These are phyloP conservation scores for Naganishia kalamii DNA, from an alignment of 768 basidiomycete genomes.

Conservation along the genomic window DNA sequence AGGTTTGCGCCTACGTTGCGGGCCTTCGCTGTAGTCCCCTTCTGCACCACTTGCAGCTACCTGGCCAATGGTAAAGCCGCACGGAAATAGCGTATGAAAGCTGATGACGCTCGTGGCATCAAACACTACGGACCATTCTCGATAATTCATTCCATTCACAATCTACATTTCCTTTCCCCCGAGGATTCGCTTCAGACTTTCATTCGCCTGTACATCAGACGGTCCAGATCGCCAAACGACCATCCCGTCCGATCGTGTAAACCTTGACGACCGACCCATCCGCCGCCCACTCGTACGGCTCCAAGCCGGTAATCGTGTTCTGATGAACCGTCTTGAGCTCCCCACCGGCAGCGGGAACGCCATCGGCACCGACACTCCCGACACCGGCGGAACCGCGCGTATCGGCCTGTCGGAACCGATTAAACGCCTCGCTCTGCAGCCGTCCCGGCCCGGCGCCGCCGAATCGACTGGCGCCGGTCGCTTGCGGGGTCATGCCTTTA, in stretches of 20 bases:
- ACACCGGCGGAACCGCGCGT: slow-evolving; percentile 55
- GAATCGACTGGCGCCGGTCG: slow-evolving; percentile 45
- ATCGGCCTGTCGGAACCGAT: slow-evolving; percentile 87
- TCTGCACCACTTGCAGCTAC: too few species aligned
- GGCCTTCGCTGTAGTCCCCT: too few species aligned
- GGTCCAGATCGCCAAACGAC: slow-evolving; percentile 79
- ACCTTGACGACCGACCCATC: slow-evolving; percentile 64
- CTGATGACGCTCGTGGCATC: too few species aligned
- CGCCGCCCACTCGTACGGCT: slow-evolving; percentile 60
- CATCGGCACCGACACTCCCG: slow-evolving; percentile 36
- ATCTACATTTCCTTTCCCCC: too few species aligned
- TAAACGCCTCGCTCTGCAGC: slow-evolving; percentile 87
- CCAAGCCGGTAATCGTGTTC: slow-evolving; percentile 92
- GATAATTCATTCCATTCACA: too few species aligned
- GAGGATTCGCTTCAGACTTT: too few species aligned
- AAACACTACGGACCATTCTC: too few species aligned
- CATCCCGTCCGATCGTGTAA: slow-evolving; percentile 89
- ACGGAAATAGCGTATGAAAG: too few species aligned
- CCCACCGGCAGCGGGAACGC: slow-evolving; percentile 53
- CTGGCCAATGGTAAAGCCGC: too few species aligned
- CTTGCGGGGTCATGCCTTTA: slow-evolving; percentile 48
- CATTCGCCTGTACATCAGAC: not conserved
- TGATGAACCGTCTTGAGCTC: slow-evolving; percentile 88
- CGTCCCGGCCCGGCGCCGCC: slow-evolving; percentile 55
- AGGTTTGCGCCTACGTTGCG: too few species aligned